Evolutionary conservation across 208 protist genomes (phyloP), one percentile per base, ranked within the genome.

Genomic region (Leishmania gerbilli): DNA sequence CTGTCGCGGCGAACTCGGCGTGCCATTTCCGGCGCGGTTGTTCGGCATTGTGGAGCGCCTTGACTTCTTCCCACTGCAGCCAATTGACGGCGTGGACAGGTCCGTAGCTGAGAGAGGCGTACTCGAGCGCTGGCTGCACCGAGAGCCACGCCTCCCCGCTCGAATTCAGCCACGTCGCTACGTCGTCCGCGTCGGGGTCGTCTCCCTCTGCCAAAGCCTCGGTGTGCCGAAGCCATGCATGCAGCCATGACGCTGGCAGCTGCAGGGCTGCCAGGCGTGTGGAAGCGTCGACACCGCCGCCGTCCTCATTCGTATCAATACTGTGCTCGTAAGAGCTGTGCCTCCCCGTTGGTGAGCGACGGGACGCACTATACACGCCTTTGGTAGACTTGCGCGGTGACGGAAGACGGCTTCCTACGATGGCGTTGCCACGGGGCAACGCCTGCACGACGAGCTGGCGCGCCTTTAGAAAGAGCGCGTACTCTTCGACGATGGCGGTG

Each of bases 101-200:
- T 2, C 82, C 82, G 60, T 85, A 69, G 53, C 64, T 79, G 31
- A 24, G 37, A 1, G 82, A 85, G 42, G 47, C 56, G 77, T 82
- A 85, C 77, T 85, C 82, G 1, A 85, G 82, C 17, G 67, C 82
- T 21, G 82, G 72, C 45, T 85, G 82, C 72, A 85, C 82, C 27
- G 65, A 45, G n/a, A 85, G 58, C 77, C 82, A 85, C 19, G 37
- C 51, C 31, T 47, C 51, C 40, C 42, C 62, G 5, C 45, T 56
- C 42, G 40, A 67, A 47, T 72, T 47, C 49, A 45, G 51, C 37
- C 19, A 49, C 37, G 56, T 42, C 40, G 21, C 58, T 37, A 31
- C 17, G 27, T 2, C 24, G 24, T 58, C 62, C 27, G 76, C 62
- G 19, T 74, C 76, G 24, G 31, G 17, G 40, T 74, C 42, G 27